Base-by-base conservation (phyloP, 2,329 filamentous ascomycete genomes). In the Penicillium polonicum region DNA sequence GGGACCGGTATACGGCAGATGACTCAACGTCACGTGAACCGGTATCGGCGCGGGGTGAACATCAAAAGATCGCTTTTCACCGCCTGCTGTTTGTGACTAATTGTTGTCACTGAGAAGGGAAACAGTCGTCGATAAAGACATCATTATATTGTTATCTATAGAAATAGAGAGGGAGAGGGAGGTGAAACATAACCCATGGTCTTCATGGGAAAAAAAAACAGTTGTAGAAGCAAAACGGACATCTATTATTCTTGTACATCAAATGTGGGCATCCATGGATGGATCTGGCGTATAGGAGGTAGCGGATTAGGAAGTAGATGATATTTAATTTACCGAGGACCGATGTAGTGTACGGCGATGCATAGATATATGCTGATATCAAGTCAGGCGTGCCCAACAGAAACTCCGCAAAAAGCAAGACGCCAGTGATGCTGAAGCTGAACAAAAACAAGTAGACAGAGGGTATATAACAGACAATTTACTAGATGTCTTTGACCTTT, bases 401-500 rank as follows among this genome's bases (percentile, higher is more conserved):
- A 51, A 55, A 57, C 23, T 31, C 58, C 51, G 36, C 52, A 48
- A 42, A 65, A 19, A 52, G 31, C 67, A 52, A 35, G 41, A 68
- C 62, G 55, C 62, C 65, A 58, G 60, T 60, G 52, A 53, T 53
- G 48, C 46, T 46, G 52, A 67, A 65, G 64, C 63, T 60, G 52
- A 59, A 60, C 56, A 57, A 51, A 56, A 48, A 33, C 27, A 35
- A 43, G 48, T 25, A 53, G 49, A 41, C 29, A 48, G 43, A 46
- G 55, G 55, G 55, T 57, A 57, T 57, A 57, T 53, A 48, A 57
- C 4, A 48, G 51, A 48, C 33, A 31, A 25, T 31, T 42, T 17
- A 44, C 57, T 72, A 75, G 52, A 73, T 58, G 52, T 57, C 64
- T 57, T 74, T 74, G 48, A 70, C 45, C 59, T 74, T 74, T 43